Evolutionary conservation across 140 eudicot genomes (phyloP), one percentile per base, ranked within the genome.

Genomic region (Anethum foeniculum): DNA sequence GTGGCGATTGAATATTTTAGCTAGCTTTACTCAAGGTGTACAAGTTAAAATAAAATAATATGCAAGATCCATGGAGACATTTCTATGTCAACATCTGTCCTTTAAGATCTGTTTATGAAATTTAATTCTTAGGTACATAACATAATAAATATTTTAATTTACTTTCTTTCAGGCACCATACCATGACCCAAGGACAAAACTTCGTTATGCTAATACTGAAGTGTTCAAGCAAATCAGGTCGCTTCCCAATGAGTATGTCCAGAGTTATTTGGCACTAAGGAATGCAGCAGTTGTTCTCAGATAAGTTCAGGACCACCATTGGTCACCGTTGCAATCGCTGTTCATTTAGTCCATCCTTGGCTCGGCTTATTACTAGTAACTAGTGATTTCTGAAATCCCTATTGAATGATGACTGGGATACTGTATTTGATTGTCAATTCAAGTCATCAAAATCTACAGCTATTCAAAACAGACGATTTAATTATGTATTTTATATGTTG

Each of bases 171-270:
- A 90, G 97, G 98, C 97, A 62, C 98, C 97, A 13, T 94, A 94
- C 79, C 76, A 83, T 52, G 98, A 92, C 79, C 97, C 97, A 78
- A 90, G 98, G 87, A 94, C 97, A 71, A 93, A 92, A 74, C 85
- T 94, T 34, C 86, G 95, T 43, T 94, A 94, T 85, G 97, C 97
- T 25, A 92, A 92, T 84, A 79, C 98, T 21, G 97, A 92, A 71
- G 96, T 92, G 32, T 94, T 94, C 83, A 94, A 90, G 91, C 77
- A 79, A 9, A 87, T 94, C 38, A 90, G 97, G 75, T 89, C 98
- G 0, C 97, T 94, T 82, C 97, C 98, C n/a, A 89, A 92, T 30
- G 96, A 94, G 51, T 89, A 94, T 81, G 98, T 94, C 64, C 97
- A 94, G 85, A 85, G 97, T 23, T 92, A 94, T 77, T 88, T 94